Base-by-base conservation (phyloP, 768 basidiomycete genomes). In the Hemileccinum impolitum region DNA sequence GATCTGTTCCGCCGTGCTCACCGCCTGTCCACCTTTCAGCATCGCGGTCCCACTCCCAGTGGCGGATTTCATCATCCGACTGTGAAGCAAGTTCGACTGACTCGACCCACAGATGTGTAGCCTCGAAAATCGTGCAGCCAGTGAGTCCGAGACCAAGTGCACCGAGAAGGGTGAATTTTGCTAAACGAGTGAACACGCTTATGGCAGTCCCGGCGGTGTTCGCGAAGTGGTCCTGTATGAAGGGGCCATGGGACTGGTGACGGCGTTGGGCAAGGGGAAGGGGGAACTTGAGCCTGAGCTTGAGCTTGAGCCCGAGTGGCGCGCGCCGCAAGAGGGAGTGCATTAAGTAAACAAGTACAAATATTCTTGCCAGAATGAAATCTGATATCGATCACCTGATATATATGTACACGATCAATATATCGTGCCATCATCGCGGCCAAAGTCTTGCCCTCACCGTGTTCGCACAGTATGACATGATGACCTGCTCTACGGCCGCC, bases 21-120 rank as follows among this genome's bases (percentile, higher is more conserved):
- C 80, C 73, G 19, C 76, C 81, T 8, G 81, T 72, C 87, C 86
- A 89, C 44, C 71, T 70, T 45, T 83, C 82, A 15, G 71, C 71
- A 39, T 84, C 80, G 3, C 73, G 60, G 60, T 84, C 75, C 87
- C 87, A 89, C 59, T 84, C 79, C 81, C 82, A 90, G 50, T 70
- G 72, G 40, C 68, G 70, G 14, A 70, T 70, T 39, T 84, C 81
- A 34, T 73, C 65, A 54, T 88, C 82, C 36, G 55, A 54, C 43
- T 83, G 76, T 12, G 56, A 28, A 8, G 70, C 67, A 19, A 79
- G 68, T 50, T 73, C 77, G 32, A 78, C 67, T 28, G 75, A 72
- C 64, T 89, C 87, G 14, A 86, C 81, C 73, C 78, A 88, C 43
- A 78, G 54, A 56, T 89, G 87, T 7, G 75, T 65, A 14, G 70